Evolutionary conservation across 2,329 filamentous ascomycete species (phyloP).

Genomic region (Ceratocystis albifundus): DNA sequence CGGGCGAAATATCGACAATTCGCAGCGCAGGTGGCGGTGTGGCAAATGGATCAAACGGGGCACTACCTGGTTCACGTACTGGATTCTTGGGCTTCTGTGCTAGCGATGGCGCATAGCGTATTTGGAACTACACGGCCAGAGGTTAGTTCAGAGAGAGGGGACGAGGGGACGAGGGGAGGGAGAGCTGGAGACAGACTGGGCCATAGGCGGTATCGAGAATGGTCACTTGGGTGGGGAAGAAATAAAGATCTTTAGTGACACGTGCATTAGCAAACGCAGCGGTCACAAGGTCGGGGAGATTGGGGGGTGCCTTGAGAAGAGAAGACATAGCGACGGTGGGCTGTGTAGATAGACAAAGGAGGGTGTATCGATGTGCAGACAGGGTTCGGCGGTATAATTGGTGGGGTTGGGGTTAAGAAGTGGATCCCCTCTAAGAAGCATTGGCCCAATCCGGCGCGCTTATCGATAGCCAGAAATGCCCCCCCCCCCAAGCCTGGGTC

Average conservation of each 20-base stretch:
- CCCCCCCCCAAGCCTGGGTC: too few relatives aligned
- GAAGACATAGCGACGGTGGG: background rate
- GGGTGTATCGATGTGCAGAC: too few relatives aligned
- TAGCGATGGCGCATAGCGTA: slow-evolving; percentile 58
- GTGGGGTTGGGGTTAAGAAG: too few relatives aligned
- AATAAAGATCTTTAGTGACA: slow-evolving; percentile 39
- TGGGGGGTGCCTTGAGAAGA: slow-evolving; percentile 25
- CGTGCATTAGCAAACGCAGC: slow-evolving; percentile 39
- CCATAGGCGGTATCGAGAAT: slow-evolving; percentile 36
- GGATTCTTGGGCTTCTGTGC: slow-evolving; percentile 51
- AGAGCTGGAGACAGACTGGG: slow-evolving; percentile 32
- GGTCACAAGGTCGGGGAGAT: slow-evolving; percentile 42
- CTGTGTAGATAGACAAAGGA: background rate
- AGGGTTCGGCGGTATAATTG: too few relatives aligned
- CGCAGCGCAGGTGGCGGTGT: slow-evolving; percentile 43
- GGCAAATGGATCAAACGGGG: slow-evolving; percentile 51
- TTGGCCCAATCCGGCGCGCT: too few relatives aligned
- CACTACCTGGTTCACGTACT: slow-evolving; percentile 25
- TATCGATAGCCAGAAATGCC: too few relatives aligned
- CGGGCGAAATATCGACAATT: slow-evolving; percentile 39
- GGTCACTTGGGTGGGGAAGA: slow-evolving; percentile 44
- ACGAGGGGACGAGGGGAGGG: background rate
- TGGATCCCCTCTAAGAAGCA: too few relatives aligned
- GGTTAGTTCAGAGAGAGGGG: background rate
- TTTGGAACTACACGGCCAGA: slow-evolving; percentile 47